These are phyloP conservation scores for Nicotiana benthamiana DNA, from an alignment of 257 asterid genomes.

Conservation along the genomic window DNA sequence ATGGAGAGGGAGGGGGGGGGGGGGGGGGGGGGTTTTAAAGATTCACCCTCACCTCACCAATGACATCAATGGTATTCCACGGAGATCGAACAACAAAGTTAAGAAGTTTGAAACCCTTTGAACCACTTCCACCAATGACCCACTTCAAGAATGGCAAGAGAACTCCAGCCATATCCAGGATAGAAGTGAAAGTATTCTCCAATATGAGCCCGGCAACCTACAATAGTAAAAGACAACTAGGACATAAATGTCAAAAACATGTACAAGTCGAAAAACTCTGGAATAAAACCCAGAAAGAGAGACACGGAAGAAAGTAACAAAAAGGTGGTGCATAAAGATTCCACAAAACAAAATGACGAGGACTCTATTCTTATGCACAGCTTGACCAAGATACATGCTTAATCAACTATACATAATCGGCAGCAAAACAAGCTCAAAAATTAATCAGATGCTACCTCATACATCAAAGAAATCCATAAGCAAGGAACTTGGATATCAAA, in stretches of 20 bases:
- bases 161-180: conserved; percentile 98
- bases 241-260: conserved; percentile 6
- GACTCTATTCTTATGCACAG: not conserved
- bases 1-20: not conserved
- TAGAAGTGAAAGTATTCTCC: conserved; percentile 96
- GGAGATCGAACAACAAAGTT: conserved; percentile 92
- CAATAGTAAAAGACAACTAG: conserved; percentile 8
- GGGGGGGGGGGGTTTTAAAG: not conserved
- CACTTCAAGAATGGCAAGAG: conserved; percentile 77
- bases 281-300: not conserved
- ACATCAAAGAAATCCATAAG: not conserved
- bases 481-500: not conserved
- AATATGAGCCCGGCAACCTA: conserved; percentile 78
- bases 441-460: not conserved
- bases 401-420: not conserved
- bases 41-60: conserved; percentile 65
- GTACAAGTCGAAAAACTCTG: not conserved
- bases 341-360: not conserved
- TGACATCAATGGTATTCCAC: conserved; percentile 80
- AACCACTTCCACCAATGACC: conserved; percentile 79
- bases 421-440: not conserved
- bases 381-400: conserved; percentile 4
- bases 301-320: not conserved
- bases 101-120: conserved; percentile 68
- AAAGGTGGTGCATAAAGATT: not conserved